Evolutionary conservation across 179 eudicot genomes (phyloP).

Genomic region (Heliamphora pulchella): DNA sequence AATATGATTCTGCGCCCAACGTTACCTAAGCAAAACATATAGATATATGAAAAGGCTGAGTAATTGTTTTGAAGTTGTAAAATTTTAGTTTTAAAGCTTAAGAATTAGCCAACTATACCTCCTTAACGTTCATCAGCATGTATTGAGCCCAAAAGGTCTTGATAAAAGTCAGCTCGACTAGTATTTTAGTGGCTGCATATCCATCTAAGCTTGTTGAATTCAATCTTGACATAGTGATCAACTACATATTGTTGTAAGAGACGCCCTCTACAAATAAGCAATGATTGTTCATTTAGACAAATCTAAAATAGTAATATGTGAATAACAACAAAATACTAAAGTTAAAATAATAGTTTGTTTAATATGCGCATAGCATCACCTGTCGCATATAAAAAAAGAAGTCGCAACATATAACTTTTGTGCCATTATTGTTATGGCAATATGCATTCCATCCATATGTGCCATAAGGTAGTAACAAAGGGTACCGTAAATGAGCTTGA

Average conservation of each 20-base stretch:
- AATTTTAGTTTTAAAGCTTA: neutral
- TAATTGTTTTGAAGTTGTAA: no score
- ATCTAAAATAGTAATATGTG: neutral
- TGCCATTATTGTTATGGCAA: neutral
- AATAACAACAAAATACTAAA: no score
- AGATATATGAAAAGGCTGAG: no score
- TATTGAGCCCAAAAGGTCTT: neutral
- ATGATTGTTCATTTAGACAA: neutral
- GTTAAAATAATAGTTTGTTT: no score
- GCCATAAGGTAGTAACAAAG: neutral
- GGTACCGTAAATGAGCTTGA: no score
- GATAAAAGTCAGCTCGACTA: neutral
- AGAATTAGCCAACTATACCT: no score
- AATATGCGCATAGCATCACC: no score
- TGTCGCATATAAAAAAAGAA: neutral
- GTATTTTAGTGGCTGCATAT: neutral
- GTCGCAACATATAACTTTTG: neutral
- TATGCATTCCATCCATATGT: constrained; percentile 6
- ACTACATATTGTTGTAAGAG: neutral
- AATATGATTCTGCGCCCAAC: neutral
- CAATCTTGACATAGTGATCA: neutral
- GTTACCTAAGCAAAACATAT: neutral
- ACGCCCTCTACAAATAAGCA: neutral
- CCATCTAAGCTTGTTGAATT: neutral
- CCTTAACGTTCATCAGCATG: neutral